phyloP scores from a whole-genome alignment of 805 yeast species.

The Wickerhamiella dianesei region DNA sequence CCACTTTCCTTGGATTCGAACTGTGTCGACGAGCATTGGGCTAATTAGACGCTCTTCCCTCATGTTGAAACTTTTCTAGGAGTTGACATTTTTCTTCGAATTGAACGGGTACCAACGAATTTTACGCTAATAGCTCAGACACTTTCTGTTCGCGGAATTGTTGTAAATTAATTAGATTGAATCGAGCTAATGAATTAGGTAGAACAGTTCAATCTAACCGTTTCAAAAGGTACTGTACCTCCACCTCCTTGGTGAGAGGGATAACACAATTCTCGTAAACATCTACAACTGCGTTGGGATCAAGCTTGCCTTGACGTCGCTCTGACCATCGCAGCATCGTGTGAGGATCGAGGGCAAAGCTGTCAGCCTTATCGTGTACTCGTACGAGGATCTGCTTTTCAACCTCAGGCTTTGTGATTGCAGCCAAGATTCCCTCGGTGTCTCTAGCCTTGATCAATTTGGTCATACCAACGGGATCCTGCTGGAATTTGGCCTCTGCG shows the following conservation, averaged over 20 bases:
- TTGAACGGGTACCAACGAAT: too few species aligned
- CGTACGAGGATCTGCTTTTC: constrained; percentile 74
- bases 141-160: too few species aligned
- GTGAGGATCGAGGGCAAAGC: constrained; percentile 81
- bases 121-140: too few species aligned
- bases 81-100: too few species aligned
- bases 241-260: constrained; percentile 90
- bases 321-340: constrained; percentile 45
- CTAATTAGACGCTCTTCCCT: background rate
- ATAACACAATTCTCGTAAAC: constrained; percentile 81
- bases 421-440: constrained; percentile 54
- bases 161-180: too few species aligned
- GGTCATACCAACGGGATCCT: constrained; percentile 50
- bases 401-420: constrained; percentile 78
- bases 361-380: constrained; percentile 63
- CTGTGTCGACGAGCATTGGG: background rate
- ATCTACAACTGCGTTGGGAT: constrained; percentile 67
- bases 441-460: constrained; percentile 54
- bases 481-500: constrained; percentile 82
- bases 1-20: constrained; percentile 89
- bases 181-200: too few species aligned
- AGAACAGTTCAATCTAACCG: constrained; percentile 53
- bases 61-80: too few species aligned
- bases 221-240: constrained; percentile 76
- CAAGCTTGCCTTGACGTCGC: constrained; percentile 51